Evolutionary conservation across 306 rosid species (phyloP), one percentile per base, ranked within the genome.

Genomic region (Vicia sativa): DNA sequence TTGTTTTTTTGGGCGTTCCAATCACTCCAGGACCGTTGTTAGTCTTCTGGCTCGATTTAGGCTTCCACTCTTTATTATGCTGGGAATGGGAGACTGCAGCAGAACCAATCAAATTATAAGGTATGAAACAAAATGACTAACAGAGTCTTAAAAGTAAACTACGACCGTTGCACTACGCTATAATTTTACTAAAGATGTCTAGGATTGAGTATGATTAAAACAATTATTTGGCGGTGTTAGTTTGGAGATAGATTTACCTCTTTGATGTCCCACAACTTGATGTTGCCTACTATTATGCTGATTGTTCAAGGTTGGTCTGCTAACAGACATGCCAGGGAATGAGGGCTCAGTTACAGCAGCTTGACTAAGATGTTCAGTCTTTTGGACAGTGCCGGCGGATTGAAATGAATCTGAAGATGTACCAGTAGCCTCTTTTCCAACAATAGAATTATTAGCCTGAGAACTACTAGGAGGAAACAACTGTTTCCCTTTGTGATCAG

Each of bases 1-100:
- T 79, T 35, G 92, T 68, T 67, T 85, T 85, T 61, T 83, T 78
- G 10, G 91, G 95, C n/a, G 84, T 83, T 75, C 96, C 99, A 53
- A 91, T 88, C 55, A 91, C 97, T 55, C 96, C 95, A 71, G 85
- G 92, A 76, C 57, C 62, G 34, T 74, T 89, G 70, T 77, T 84
- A 42, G 71, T 61, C 76, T 91, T 95, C 81, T 85, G 88, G 84
- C 96, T 91, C 62, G 87, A 83, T 73, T 95, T 95, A 45, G 99
- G 99, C 77, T 87, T 95, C 99, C 99, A 95, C 82, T 87, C 95
- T 78, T 86, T 93, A 76, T 82, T 90, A 65, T 87, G 89, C 78
- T 88, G 99, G 56, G 90, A 64, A 71, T 88, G 99, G 56, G 90
- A 64, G 73, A 79, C 99, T 95, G 92, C 88, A 85, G 56, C 62